Percentiles rank a stretch among this genome's conserved stretches.
These are phyloP conservation scores for Panellus pusillus DNA, from an alignment of 768 basidiomycete genomes.

Conservation along the genomic window DNA sequence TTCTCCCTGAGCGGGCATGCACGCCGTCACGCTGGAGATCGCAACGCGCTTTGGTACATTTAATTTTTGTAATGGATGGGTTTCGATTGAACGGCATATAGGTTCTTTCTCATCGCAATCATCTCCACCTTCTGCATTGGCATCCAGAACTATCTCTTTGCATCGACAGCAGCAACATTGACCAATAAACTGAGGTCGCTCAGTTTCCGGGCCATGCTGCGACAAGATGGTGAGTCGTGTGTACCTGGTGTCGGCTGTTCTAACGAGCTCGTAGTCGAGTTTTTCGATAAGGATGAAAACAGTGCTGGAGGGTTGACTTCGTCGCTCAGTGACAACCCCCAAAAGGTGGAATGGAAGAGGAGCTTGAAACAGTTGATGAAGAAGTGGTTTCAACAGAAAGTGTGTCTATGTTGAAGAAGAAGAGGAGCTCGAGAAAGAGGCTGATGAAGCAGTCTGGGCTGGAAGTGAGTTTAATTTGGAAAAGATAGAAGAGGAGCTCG, in stretches of 20 bases:
- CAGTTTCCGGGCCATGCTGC: constrained; percentile 76
- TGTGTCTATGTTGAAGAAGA: too few species aligned
- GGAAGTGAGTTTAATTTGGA: too few species aligned
- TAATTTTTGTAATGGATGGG: not conserved
- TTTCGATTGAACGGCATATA: constrained; percentile 27
- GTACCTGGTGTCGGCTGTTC: not conserved
- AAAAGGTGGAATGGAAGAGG: too few species aligned
- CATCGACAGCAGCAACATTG: constrained; percentile 65
- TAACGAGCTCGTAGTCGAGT: constrained; percentile 53
- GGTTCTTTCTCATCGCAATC: constrained; percentile 81
- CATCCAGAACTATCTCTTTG: constrained; percentile 72
- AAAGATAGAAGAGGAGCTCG: too few species aligned
- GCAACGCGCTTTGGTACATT: constrained; percentile 64
- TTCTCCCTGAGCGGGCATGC: constrained; percentile 48
- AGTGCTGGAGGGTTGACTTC: constrained; percentile 82
- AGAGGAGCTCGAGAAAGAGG: too few species aligned
- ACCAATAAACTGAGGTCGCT: constrained; percentile 69
- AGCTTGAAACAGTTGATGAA: too few species aligned
- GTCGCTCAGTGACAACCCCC: constrained; percentile 76
- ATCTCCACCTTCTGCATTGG: constrained; percentile 60
- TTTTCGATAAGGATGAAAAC: constrained; percentile 87
- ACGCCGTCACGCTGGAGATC: constrained; percentile 59
- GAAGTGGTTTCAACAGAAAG: too few species aligned
- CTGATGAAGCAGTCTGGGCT: too few species aligned
- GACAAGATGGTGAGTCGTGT: constrained; percentile 74